Evolutionary conservation across 352 stramenopile species (phyloP).

Genomic region (Phytophthora melonis): DNA sequence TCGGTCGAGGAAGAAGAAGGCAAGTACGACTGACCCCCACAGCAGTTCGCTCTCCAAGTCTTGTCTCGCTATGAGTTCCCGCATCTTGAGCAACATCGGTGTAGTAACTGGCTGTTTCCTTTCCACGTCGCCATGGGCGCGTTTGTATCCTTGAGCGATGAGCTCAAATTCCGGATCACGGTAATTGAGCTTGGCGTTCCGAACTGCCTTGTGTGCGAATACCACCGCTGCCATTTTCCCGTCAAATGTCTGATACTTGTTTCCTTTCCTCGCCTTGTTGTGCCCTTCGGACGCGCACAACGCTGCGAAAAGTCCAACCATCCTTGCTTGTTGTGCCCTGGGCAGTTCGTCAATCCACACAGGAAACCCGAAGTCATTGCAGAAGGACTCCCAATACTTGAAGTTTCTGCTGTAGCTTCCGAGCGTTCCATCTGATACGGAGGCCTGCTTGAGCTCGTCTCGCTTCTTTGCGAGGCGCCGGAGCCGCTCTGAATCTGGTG

Average conservation of each 20-base stretch:
- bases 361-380: neutral
- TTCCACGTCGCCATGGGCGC: neutral
- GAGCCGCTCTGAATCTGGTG: no score
- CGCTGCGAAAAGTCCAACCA: neutral
- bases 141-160: neutral
- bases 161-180: neutral
- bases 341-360: neutral
- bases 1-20: neutral
- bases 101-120: neutral
- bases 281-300: neutral
- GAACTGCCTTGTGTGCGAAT: neutral
- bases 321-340: neutral
- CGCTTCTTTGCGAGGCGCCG: no score
- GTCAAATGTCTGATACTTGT: neutral
- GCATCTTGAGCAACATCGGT: neutral
- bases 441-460: neutral
- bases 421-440: neutral
- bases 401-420: neutral
- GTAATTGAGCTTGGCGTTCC: neutral
- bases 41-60: neutral
- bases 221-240: neutral
- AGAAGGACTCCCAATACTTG: neutral
- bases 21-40: neutral
- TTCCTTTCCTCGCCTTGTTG: neutral
- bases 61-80: neutral